Evolutionary conservation across 257 asterid genomes (phyloP).

Genomic region (Anisodus acutangulus): DNA sequence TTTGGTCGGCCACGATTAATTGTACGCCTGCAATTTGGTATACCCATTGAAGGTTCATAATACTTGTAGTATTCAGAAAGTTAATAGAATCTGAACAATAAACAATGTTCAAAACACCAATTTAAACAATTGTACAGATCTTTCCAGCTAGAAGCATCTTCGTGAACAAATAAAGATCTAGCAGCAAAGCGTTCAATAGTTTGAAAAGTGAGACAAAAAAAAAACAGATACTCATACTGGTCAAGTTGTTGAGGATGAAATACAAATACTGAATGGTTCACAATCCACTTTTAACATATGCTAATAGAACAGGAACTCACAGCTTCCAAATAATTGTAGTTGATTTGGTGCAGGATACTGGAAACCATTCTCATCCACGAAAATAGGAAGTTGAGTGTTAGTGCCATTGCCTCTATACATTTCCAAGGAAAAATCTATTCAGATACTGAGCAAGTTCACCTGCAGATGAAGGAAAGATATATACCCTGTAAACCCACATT

Average conservation of each 20-base stretch:
- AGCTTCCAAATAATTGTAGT: constrained; percentile 63
- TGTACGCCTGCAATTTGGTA: not conserved
- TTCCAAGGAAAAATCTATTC: constrained; percentile 18
- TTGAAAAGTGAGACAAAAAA: not conserved
- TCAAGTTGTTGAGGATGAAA: not conserved
- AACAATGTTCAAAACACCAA: not conserved
- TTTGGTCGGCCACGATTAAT: not conserved
- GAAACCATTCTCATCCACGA: constrained; percentile 49
- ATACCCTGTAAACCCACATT: not conserved
- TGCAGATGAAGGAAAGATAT: constrained; percentile 12
- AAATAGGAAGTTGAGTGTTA: constrained; percentile 51
- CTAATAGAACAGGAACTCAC: constrained; percentile 50
- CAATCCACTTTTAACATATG: not conserved
- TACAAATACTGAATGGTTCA: not conserved
- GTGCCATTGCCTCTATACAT: constrained; percentile 70
- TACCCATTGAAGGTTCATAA: not conserved
- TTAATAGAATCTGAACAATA: not conserved
- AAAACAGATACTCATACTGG: not conserved
- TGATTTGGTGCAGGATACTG: constrained; percentile 67
- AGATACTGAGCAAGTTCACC: constrained; percentile 27
- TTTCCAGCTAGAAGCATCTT: not conserved
- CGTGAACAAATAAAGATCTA: not conserved
- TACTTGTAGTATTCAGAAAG: not conserved
- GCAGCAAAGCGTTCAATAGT: not conserved
- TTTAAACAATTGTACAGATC: not conserved